These are phyloP conservation scores for Solanum corneliomulleri DNA, from an alignment of 257 asterid species.

Conservation along the genomic window DNA sequence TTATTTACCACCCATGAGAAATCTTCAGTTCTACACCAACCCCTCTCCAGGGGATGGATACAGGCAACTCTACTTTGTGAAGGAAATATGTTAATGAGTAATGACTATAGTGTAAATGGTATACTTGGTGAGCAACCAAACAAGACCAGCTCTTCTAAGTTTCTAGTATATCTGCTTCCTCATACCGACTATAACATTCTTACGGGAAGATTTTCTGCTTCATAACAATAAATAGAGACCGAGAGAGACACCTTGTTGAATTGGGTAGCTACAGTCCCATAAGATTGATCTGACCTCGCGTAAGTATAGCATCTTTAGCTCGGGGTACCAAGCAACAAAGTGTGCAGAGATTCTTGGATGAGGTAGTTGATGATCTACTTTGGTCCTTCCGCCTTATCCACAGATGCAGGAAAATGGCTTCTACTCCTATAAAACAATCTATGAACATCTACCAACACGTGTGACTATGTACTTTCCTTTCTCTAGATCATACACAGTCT, in stretches of 20 bases:
- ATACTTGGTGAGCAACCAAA: not conserved
- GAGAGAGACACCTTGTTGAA: not conserved
- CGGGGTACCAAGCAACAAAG: not conserved
- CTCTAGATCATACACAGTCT: constrained; percentile 91
- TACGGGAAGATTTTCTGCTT: not conserved
- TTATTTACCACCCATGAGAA: not conserved
- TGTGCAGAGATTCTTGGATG: not conserved
- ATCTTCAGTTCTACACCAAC: not conserved
- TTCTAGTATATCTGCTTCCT: not conserved
- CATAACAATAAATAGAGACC: not conserved
- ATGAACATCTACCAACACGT: constrained; percentile 60
- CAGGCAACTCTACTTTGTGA: not conserved
- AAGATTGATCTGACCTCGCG: not conserved
- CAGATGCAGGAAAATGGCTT: constrained; percentile 1
- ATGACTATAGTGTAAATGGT: not conserved
- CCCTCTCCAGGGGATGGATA: not conserved
- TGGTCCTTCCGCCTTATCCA: not conserved
- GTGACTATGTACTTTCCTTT: constrained; percentile 88
- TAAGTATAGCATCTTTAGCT: not conserved
- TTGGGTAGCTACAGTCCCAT: not conserved
- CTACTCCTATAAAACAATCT: constrained; percentile 6
- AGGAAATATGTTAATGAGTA: not conserved
- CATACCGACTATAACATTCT: not conserved
- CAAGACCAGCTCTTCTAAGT: not conserved
- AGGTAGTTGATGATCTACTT: not conserved